phyloP scores from a whole-genome alignment of 345 rosid genomes.

The Litchi chinensis region DNA sequence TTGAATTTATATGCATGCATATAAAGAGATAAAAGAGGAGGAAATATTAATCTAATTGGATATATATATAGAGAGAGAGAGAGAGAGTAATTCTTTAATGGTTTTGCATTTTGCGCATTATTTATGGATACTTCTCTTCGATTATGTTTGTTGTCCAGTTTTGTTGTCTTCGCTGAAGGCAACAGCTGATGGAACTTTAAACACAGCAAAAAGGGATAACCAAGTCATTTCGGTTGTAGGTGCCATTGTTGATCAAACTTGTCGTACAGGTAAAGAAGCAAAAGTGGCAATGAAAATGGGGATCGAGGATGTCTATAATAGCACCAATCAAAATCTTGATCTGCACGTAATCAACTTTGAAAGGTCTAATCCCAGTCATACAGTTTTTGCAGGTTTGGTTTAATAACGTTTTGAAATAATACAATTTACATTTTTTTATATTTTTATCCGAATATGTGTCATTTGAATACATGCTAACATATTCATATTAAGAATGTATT shows the following conservation, averaged over 20 bases:
- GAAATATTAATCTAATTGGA: too few species aligned
- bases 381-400: not conserved
- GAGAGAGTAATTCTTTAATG: too few species aligned
- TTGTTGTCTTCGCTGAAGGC: not conserved
- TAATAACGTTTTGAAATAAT: too few species aligned
- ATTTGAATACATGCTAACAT: too few species aligned
- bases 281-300: slow-evolving; percentile 28
- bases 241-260: slow-evolving; percentile 6
- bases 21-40: too few species aligned
- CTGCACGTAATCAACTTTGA: not conserved
- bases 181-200: slow-evolving; percentile 3
- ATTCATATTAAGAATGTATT: too few species aligned
- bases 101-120: too few species aligned
- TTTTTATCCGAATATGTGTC: too few species aligned
- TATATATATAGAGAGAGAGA: too few species aligned
- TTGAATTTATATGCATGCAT: too few species aligned
- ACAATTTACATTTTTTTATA: too few species aligned
- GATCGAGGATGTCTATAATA: slow-evolving; percentile 5
- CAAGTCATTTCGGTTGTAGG: not conserved
- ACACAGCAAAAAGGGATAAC: not conserved
- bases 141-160: not conserved
- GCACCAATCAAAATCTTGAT: not conserved
- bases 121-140: not conserved
- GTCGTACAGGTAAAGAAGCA: slow-evolving; percentile 21
- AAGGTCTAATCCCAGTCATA: not conserved